phyloP scores from a whole-genome alignment of 129 eudicot species.

The Chrysanthemum lavandulifolium region DNA sequence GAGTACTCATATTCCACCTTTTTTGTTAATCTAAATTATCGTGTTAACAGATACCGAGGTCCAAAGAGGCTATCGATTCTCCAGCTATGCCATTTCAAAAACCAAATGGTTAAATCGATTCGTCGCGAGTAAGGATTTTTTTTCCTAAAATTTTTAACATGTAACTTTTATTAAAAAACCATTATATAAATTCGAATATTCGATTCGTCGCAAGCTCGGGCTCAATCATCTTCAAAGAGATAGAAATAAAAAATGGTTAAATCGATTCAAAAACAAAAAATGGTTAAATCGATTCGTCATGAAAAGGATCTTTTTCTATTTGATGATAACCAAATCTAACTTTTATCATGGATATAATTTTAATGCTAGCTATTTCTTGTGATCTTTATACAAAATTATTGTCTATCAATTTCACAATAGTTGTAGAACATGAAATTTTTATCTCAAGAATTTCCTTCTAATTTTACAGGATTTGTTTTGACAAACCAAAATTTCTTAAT shows the following conservation, averaged over 20 bases:
- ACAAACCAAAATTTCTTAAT: slow-evolving; percentile 92
- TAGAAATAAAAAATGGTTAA: no score
- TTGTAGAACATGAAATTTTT: background rate
- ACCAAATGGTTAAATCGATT: slow-evolving; percentile 80
- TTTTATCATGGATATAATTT: background rate
- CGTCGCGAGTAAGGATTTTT: slow-evolving; percentile 64
- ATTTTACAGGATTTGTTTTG: slow-evolving; percentile 84
- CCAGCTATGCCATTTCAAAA: slow-evolving; percentile 66
- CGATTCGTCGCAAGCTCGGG: no score
- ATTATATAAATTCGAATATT: no score
- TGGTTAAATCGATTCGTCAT: slow-evolving; percentile 42
- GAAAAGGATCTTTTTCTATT: no score
- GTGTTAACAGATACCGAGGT: slow-evolving; percentile 68
- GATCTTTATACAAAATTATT: background rate
- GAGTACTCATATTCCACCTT: no score
- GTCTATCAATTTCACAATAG: no score
- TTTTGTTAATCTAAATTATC: background rate
- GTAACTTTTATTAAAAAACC: no score
- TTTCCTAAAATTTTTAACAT: no score
- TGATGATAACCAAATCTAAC: no score
- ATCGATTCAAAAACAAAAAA: no score
- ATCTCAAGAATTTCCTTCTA: background rate
- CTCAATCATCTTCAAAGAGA: no score
- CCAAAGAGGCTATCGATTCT: slow-evolving; percentile 65
- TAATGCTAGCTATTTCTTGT: background rate